Conservation (phyloP, 2,329 filamentous ascomycete genomes). For the Scytalidium sp. region DNA sequence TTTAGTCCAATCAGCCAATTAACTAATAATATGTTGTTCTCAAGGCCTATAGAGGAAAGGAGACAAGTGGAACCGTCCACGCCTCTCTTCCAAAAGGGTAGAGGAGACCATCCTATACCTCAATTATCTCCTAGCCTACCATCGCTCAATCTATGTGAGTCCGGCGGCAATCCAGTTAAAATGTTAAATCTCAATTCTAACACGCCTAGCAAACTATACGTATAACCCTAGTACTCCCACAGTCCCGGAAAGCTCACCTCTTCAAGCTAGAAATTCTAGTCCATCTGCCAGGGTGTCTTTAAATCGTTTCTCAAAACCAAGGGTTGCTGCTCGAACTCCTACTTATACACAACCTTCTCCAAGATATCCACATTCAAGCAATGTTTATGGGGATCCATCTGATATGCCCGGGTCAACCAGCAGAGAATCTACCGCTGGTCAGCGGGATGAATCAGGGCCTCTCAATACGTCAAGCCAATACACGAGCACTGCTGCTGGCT, state of each 20-base stretch:
- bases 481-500: neutral
- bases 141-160: neutral
- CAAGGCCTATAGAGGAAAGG: constrained; percentile 9
- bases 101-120: neutral
- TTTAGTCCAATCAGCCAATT: constrained; percentile 11
- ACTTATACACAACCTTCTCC: neutral
- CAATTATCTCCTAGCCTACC: neutral
- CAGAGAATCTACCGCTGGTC: neutral
- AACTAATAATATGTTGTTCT: constrained; percentile 21
- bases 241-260: neutral
- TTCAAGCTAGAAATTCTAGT: neutral
- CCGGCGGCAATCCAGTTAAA: neutral
- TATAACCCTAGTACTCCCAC: neutral
- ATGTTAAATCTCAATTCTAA: too few relatives aligned
- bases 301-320: neutral
- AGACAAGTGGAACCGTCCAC: neutral
- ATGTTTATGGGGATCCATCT: neutral
- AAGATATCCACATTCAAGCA: too few relatives aligned
- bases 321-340: neutral
- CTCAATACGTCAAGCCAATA: constrained; percentile 11
- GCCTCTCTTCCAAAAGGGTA: neutral
- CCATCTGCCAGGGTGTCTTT: neutral
- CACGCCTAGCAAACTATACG: neutral
- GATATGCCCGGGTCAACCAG: neutral
- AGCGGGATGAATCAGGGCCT: neutral